Evolutionary conservation across 1,284 basidiomycete genomes (phyloP).

Genomic region (Grifola frondosa): DNA sequence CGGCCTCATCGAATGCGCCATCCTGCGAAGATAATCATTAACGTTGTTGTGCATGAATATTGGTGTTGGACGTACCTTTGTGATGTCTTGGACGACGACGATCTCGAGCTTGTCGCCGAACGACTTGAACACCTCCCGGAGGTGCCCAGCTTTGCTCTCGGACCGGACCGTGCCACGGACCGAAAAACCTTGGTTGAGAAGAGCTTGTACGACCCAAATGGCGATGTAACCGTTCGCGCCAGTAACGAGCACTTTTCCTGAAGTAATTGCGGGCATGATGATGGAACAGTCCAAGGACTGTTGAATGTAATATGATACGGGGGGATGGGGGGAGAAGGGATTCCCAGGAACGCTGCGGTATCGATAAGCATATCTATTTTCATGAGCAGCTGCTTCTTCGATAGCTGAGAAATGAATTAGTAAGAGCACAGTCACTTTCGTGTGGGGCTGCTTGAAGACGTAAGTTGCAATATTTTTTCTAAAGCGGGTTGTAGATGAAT

Average conservation of each 20-base stretch:
- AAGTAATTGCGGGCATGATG: constrained; percentile 27
- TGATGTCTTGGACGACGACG: constrained; percentile 36
- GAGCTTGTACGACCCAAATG: constrained; percentile 25
- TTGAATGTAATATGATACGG: no score
- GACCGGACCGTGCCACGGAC: constrained; percentile 37
- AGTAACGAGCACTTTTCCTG: constrained; percentile 11
- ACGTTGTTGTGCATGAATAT: constrained; percentile 34
- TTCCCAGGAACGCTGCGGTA: no score
- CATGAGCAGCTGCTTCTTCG: no score
- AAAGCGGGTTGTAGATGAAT: no score
- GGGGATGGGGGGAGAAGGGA: no score
- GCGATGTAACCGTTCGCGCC: constrained; percentile 27
- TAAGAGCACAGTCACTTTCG: no score
- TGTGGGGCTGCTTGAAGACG: no score
- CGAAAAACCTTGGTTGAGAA: constrained; percentile 31
- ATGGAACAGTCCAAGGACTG: no score
- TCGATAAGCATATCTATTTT: no score
- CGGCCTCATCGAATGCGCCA: constrained; percentile 42
- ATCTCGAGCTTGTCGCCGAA: constrained; percentile 46
- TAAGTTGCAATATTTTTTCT: no score
- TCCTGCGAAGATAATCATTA: constrained; percentile 18
- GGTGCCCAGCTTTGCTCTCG: constrained; percentile 43
- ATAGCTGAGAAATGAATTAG: no score
- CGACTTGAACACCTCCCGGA: constrained; percentile 44
- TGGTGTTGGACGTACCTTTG: constrained; percentile 27